Percentiles rank a stretch among this genome's conserved stretches.
These are phyloP conservation scores for Xerocomus nothofagi DNA, from an alignment of 1,284 basidiomycete genomes.

Conservation along the genomic window DNA sequence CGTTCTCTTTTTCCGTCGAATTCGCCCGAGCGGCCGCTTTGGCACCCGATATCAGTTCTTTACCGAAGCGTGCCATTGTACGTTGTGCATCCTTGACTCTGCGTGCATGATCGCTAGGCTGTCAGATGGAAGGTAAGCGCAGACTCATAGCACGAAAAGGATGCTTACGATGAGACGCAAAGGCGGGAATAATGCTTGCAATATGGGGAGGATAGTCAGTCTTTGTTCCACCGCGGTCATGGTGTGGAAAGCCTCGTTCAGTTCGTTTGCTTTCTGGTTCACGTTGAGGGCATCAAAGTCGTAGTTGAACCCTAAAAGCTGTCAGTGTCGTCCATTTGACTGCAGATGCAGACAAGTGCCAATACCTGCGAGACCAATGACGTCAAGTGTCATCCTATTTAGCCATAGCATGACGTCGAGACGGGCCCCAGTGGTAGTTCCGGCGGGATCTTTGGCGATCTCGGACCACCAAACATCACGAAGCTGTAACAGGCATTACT, in stretches of 20 bases:
- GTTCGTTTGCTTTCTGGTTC: constrained; percentile 41
- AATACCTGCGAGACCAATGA: constrained; percentile 66
- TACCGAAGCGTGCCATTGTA: constrained; percentile 39
- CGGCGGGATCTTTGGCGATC: constrained; percentile 25
- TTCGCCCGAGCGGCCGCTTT: constrained; percentile 38
- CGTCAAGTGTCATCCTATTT: constrained; percentile 59
- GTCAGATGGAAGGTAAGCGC: neutral
- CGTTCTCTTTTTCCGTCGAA: constrained; percentile 18
- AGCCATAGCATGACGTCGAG: constrained; percentile 58
- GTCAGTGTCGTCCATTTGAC: neutral
- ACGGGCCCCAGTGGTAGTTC: constrained; percentile 8
- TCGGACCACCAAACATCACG: constrained; percentile 45
- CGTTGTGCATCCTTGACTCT: constrained; percentile 14
- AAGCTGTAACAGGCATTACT: constrained; percentile 43
- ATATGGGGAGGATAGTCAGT: constrained; percentile 31
- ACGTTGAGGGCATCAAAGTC: constrained; percentile 54
- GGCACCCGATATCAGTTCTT: constrained; percentile 45
- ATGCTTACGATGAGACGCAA: constrained; percentile 36
- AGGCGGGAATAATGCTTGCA: constrained; percentile 42
- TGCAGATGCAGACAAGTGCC: neutral
- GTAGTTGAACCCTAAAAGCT: constrained; percentile 59
- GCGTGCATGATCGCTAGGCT: constrained; percentile 19
- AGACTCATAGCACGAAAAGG: neutral
- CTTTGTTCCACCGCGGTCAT: constrained; percentile 38
- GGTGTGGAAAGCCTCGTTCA: constrained; percentile 48